These are phyloP conservation scores for Choiromyces venosus DNA, from an alignment of 495 filamentous ascomycete genomes.

Conservation along the genomic window DNA sequence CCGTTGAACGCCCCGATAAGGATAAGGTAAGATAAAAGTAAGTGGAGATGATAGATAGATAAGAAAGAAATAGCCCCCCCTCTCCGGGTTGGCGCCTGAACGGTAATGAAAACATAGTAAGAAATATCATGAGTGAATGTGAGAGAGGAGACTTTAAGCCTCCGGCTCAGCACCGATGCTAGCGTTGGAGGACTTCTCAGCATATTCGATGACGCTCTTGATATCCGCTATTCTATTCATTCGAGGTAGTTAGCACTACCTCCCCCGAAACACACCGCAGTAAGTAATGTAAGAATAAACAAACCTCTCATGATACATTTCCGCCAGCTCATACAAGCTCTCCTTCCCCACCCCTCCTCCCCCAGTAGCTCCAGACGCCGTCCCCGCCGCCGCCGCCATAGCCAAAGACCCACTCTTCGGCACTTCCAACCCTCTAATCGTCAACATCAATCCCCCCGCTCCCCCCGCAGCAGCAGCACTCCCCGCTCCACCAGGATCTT, in stretches of 20 bases:
- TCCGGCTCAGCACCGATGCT: neutral
- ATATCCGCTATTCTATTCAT: conserved; percentile 42
- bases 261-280: neutral
- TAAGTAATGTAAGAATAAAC: neutral
- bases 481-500: conserved; percentile 37
- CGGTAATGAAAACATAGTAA: neutral
- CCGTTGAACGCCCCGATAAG: neutral
- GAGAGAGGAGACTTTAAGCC: neutral
- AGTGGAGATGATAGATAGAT: neutral
- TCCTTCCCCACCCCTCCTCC: conserved; percentile 42
- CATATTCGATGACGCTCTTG: conserved; percentile 47
- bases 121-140: neutral
- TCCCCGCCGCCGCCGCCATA: neutral
- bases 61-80: neutral
- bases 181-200: conserved; percentile 14
- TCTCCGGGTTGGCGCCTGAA: neutral
- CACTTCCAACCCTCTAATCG: conserved; percentile 57
- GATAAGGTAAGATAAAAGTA: neutral
- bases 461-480: conserved; percentile 22
- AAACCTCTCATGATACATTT: conserved; percentile 59
- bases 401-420: neutral
- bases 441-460: conserved; percentile 55
- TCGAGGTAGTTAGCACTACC: neutral
- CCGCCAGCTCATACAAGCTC: conserved; percentile 53
- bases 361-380: conserved; percentile 37